A percentile compares a stretch with the other conserved stretches of the same genome.
Evolutionary conservation across 2,329 filamentous ascomycete species (phyloP).

Genomic region (Nemania serpens): DNA sequence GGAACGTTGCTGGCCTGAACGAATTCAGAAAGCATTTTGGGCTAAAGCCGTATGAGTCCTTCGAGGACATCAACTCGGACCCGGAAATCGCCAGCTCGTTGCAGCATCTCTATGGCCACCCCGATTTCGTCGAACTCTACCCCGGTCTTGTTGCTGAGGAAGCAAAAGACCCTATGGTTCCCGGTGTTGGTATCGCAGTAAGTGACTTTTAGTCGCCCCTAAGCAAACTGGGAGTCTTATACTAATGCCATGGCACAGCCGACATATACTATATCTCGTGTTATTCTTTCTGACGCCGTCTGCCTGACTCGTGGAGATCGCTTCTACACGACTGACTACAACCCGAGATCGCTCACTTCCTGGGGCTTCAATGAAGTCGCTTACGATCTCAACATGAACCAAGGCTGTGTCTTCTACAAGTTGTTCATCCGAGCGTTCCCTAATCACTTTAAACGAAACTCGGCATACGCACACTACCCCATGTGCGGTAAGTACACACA

Average conservation of each 20-base stretch:
- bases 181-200: slow-evolving; percentile 71
- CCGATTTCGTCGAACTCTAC: slow-evolving; percentile 80
- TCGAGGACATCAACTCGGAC: slow-evolving; percentile 84
- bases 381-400: slow-evolving; percentile 74
- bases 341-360: slow-evolving; percentile 75
- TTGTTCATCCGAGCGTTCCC: slow-evolving; percentile 80
- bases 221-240: not conserved
- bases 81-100: slow-evolving; percentile 70
- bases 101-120: slow-evolving; percentile 73
- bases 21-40: slow-evolving; percentile 85
- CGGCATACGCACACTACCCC: slow-evolving; percentile 82
- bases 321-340: slow-evolving; percentile 79
- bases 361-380: slow-evolving; percentile 81
- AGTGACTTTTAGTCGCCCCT: slow-evolving; percentile 4
- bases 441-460: slow-evolving; percentile 76
- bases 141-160: slow-evolving; percentile 78
- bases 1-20: slow-evolving; percentile 79
- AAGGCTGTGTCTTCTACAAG: slow-evolving; percentile 86
- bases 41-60: slow-evolving; percentile 74
- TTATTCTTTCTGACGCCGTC: slow-evolving; percentile 77
- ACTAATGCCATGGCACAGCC: slow-evolving; percentile 46
- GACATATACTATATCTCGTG: slow-evolving; percentile 76
- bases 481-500: slow-evolving; percentile 47
- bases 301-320: slow-evolving; percentile 78
- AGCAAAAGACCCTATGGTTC: slow-evolving; percentile 73